Evolutionary conservation across 371 early-diverging fungal genomes (phyloP).

Genomic region (Mortierella sp.): DNA sequence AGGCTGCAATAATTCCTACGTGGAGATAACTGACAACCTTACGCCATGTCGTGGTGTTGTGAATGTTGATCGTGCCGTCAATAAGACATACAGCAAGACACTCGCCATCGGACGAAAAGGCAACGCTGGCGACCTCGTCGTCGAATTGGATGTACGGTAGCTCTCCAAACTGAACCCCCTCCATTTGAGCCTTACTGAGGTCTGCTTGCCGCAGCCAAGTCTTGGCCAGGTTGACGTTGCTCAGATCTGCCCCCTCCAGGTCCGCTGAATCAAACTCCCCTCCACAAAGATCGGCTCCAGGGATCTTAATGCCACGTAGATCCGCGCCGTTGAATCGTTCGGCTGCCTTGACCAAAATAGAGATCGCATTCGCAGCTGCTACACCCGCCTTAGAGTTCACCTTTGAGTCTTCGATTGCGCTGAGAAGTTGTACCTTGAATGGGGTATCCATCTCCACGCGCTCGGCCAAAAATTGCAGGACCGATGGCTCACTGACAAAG

Average conservation of each 20-base stretch:
- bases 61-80: too few species aligned
- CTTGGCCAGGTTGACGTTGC: background rate
- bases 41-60: too few species aligned
- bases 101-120: background rate
- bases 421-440: background rate
- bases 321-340: background rate
- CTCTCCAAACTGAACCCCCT: slow-evolving; percentile 1
- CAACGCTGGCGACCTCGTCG: background rate
- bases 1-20: background rate
- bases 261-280: slow-evolving; percentile 19
- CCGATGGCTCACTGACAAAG: slow-evolving; percentile 15
- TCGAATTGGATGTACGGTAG: background rate
- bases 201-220: slow-evolving; percentile 8
- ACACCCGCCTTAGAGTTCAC: background rate
- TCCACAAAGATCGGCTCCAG: slow-evolving; percentile 3
- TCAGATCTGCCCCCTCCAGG: slow-evolving; percentile 12
- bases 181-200: slow-evolving; percentile 10
- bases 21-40: too few species aligned
- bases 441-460: background rate
- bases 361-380: slow-evolving; percentile 17
- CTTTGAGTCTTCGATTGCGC: background rate
- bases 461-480: slow-evolving; percentile 11
- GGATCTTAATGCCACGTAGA: slow-evolving; percentile 12
- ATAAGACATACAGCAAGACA: too few species aligned
- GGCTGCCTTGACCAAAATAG: slow-evolving; percentile 15